Evolutionary conservation across 139 green algal genomes (phyloP).

Genomic region (Picochlorum sp.): DNA sequence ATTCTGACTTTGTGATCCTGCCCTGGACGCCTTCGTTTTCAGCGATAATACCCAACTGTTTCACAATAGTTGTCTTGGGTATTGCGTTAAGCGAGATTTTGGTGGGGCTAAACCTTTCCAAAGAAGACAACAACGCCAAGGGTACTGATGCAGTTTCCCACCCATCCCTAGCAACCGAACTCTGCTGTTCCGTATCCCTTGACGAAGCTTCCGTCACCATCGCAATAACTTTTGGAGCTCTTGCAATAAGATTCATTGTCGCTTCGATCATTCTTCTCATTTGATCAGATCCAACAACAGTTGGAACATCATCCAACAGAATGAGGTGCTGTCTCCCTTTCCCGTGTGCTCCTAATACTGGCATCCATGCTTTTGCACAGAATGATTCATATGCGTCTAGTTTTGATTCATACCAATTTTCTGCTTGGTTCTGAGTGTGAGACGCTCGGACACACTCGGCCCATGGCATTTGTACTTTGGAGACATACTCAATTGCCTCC

Average conservation of each 20-base stretch:
- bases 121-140: neutral
- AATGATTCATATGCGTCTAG: constrained; percentile 70
- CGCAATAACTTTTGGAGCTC: constrained; percentile 48
- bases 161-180: too few relatives aligned
- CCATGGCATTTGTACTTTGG: constrained; percentile 52
- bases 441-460: constrained; percentile 43
- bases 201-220: constrained; percentile 35
- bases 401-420: constrained; percentile 50
- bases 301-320: constrained; percentile 65
- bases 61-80: constrained; percentile 16
- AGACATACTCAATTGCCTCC: constrained; percentile 56
- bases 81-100: constrained; percentile 64
- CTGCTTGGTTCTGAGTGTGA: neutral
- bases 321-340: constrained; percentile 40
- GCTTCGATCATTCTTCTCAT: constrained; percentile 34
- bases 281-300: constrained; percentile 32
- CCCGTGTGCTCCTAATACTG: constrained; percentile 5
- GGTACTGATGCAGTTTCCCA: too few relatives aligned
- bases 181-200: too few relatives aligned
- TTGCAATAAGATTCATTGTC: constrained; percentile 35
- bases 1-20: constrained; percentile 17
- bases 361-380: constrained; percentile 51
- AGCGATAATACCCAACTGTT: constrained; percentile 26
- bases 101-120: constrained; percentile 32
- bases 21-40: constrained; percentile 7